phyloP scores from a whole-genome alignment of 306 rosid genomes.

The Pterocarpus santalinus region DNA sequence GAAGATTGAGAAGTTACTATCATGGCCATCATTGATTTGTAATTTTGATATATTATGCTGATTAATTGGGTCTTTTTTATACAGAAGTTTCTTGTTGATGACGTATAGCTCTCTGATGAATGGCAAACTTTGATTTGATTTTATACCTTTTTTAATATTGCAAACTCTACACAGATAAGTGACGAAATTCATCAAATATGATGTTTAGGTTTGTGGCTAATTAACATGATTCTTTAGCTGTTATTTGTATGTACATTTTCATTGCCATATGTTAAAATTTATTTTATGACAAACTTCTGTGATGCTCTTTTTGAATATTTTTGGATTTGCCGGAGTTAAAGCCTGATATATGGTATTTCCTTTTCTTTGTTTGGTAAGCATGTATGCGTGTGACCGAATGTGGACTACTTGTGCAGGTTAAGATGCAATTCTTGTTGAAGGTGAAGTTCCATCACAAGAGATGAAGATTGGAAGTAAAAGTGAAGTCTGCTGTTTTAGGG shows the following conservation, averaged over 20 bases:
- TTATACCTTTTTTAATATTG: conserved; percentile 6
- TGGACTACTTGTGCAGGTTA: conserved; percentile 65
- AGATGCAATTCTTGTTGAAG: conserved; percentile 94
- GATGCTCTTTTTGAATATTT: background rate
- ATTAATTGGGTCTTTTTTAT: background rate
- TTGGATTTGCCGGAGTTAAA: conserved; percentile 1
- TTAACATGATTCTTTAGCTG: conserved; percentile 1
- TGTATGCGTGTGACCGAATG: conserved; percentile 36
- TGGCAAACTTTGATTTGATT: conserved; percentile 14
- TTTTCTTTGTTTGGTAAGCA: background rate
- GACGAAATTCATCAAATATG: background rate
- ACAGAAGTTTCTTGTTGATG: conserved; percentile 3
- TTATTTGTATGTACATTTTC: conserved; percentile 28
- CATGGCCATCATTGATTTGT: conserved; percentile 6
- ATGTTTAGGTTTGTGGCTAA: conserved; percentile 23
- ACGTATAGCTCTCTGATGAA: conserved; percentile 10
- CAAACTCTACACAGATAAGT: conserved; percentile 25
- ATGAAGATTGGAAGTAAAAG: conserved; percentile 51
- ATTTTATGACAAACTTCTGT: conserved; percentile 1
- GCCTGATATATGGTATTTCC: conserved; percentile 9
- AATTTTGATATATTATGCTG: conserved; percentile 34
- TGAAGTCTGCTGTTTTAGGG: conserved; percentile 48
- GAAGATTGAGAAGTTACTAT: conserved; percentile 29
- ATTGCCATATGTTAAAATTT: background rate
- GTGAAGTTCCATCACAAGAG: conserved; percentile 91